These are phyloP conservation scores for Gossypium turneri DNA, from an alignment of 345 rosid species.

Conservation along the genomic window DNA sequence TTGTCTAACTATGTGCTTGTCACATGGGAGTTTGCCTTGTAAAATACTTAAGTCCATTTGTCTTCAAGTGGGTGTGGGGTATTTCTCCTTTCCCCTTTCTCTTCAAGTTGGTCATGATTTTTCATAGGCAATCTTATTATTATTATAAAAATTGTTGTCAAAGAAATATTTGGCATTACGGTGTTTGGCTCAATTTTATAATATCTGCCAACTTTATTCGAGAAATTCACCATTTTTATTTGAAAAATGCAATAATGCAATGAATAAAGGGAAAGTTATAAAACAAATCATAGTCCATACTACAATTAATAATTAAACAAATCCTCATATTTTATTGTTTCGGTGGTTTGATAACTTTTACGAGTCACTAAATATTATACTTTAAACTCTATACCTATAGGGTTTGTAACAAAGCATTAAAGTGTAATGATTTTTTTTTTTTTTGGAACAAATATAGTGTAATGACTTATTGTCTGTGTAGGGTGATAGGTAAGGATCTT, in stretches of 20 bases:
- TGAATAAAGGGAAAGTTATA: too few relatives aligned
- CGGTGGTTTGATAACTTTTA: background rate
- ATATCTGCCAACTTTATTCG: too few relatives aligned
- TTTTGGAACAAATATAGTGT: background rate
- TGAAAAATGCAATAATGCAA: background rate
- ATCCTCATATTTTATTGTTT: too few relatives aligned
- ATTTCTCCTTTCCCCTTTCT: background rate
- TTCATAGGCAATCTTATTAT: background rate
- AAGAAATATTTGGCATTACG: too few relatives aligned
- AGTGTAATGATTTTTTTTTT: background rate
- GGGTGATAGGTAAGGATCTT: background rate
- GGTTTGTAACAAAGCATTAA: background rate
- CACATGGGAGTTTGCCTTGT: constrained; percentile 8
- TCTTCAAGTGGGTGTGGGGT: constrained; percentile 10
- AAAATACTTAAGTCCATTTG: background rate
- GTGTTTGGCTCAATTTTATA: too few relatives aligned
- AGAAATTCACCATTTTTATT: too few relatives aligned
- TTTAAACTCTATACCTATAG: background rate
- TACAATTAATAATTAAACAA: too few relatives aligned
- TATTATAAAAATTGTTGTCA: too few relatives aligned
- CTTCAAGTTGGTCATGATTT: background rate
- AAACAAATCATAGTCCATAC: too few relatives aligned
- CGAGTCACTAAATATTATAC: background rate
- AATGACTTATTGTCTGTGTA: background rate
- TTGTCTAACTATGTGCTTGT: background rate